Evolutionary conservation across 768 basidiomycete species (phyloP).

Genomic region (Tylopilus sp.): DNA sequence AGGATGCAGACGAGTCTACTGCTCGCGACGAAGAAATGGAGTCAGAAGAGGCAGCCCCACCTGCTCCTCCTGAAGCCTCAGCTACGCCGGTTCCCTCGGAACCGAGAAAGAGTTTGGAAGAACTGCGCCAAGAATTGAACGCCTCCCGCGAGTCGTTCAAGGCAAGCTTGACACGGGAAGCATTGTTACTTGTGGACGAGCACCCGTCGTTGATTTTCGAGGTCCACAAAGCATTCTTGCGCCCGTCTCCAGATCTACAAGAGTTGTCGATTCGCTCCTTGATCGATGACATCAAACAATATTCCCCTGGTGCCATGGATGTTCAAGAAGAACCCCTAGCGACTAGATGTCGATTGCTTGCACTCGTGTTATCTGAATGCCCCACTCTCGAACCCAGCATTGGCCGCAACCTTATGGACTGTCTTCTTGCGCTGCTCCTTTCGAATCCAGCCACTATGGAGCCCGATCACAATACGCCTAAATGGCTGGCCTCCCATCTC

Average conservation of each 20-base stretch:
- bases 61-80: constrained; percentile 16
- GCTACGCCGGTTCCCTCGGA: constrained; percentile 11
- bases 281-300: constrained; percentile 71
- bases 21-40: constrained; percentile 28
- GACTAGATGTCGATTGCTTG: constrained; percentile 81
- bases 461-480: constrained; percentile 58
- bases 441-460: constrained; percentile 51
- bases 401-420: constrained; percentile 62
- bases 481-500: constrained; percentile 85
- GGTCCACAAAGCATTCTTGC: constrained; percentile 77
- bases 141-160: constrained; percentile 63
- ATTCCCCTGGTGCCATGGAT: constrained; percentile 62
- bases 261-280: constrained; percentile 66
- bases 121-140: constrained; percentile 65
- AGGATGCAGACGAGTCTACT: constrained; percentile 21
- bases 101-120: constrained; percentile 48
- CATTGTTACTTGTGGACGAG: constrained; percentile 79
- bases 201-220: constrained; percentile 89
- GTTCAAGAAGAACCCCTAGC: constrained; percentile 73
- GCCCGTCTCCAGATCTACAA: constrained; percentile 54
- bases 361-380: constrained; percentile 76
- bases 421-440: constrained; percentile 61
- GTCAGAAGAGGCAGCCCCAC: constrained; percentile 18
- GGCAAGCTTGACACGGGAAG: constrained; percentile 59
- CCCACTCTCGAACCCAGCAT: constrained; percentile 55